Evolutionary conservation across 2,329 filamentous ascomycete genomes (phyloP), one percentile per base, ranked within the genome.

Genomic region (Diaporthe citri): DNA sequence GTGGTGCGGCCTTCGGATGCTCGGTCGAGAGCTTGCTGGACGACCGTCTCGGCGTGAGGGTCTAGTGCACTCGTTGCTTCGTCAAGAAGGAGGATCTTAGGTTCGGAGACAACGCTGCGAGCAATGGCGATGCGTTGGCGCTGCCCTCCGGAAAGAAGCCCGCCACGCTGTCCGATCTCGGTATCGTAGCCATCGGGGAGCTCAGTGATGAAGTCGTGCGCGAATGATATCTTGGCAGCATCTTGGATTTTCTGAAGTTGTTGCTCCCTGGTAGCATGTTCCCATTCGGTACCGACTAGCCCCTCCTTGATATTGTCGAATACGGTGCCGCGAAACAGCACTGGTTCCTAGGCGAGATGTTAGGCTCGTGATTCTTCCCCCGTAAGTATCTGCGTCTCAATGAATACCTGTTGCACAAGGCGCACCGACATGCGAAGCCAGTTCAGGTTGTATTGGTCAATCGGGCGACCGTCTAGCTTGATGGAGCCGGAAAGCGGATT

Each of bases 121-220:
- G 74, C 74, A 17, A 76, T 73, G 17, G 72, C 93, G 36, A 97
- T 89, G 8, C 95, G 90, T 81, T 97, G 95, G n/a, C 94, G 90
- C 82, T 97, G 95, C 0, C 95, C 95, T 4, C 81, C 81, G 15
- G 93, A 95, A 1, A 97, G 86, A 79, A 94, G 95, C 56, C 93
- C 93, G 1, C 95, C 95, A n/a, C 90, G 89, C 79, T 96, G 94
- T 1, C 95, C 95, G 2, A 97, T 94, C 4, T 89, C 83, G 0
- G 94, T 95, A 1, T 92, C 88, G 80, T 96, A 74, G 0, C 91
- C 87, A 59, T 88, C 83, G 1, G 93, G 92, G 4, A 94, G 85
- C 15, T 88, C 88, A 41, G 88, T 86, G 73, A 94, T 92, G 78
- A 93, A 94, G 74, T 93, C 92, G 77, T 93, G 90, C 0, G 92